phyloP scores from a whole-genome alignment of 148 eudicot genomes.

The Polygonum maritimum region DNA sequence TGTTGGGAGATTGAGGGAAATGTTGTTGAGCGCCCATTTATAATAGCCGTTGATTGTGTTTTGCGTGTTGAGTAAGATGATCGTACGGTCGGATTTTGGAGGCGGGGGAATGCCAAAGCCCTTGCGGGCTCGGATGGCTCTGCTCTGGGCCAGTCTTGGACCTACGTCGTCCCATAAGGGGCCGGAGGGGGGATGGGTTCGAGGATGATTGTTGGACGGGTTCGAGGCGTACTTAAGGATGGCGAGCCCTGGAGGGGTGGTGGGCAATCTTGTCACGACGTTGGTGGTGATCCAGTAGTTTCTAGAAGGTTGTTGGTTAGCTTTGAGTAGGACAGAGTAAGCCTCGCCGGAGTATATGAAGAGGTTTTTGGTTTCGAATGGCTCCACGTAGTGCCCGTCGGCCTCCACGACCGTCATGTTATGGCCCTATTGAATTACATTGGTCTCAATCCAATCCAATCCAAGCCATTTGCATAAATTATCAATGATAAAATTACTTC shows the following conservation, averaged over 20 bases:
- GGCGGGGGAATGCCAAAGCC: constrained; percentile 54
- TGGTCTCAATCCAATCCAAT: background rate
- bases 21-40: constrained; percentile 67
- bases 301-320: constrained; percentile 57
- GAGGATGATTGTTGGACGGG: constrained; percentile 26
- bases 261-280: constrained; percentile 45
- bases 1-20: constrained; percentile 51
- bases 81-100: constrained; percentile 31
- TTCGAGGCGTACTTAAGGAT: constrained; percentile 68
- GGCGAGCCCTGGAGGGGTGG: constrained; percentile 58
- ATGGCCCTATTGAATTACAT: constrained; percentile 36
- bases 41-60: constrained; percentile 36
- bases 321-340: constrained; percentile 63
- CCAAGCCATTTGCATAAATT: background rate
- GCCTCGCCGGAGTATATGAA: constrained; percentile 89
- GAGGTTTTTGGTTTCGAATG: constrained; percentile 55
- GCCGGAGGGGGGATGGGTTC: constrained; percentile 50
- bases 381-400: constrained; percentile 70
- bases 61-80: constrained; percentile 74
- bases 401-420: constrained; percentile 83
- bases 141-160: constrained; percentile 42
- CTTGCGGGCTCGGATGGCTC: constrained; percentile 38
- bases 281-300: constrained; percentile 63
- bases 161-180: constrained; percentile 55
- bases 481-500: background rate